A percentile compares a stretch with the other conserved stretches of the same genome.
phyloP scores from a whole-genome alignment of 305 asterid genomes.

The Fraxinus ornus region DNA sequence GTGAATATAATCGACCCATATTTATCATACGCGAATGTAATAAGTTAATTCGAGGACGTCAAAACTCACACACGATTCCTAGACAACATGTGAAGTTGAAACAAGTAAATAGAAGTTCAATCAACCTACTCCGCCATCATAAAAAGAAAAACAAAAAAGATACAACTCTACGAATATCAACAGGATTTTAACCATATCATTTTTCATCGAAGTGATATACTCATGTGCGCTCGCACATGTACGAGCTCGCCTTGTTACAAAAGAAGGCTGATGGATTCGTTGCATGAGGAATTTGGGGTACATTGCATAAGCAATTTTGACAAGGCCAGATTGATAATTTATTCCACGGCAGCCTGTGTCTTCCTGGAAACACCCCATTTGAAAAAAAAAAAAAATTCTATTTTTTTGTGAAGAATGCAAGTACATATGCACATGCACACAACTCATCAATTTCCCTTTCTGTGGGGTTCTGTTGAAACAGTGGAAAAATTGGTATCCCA shows the following conservation, averaged over 20 bases:
- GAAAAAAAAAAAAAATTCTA: background rate
- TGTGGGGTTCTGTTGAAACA: constrained; percentile 23
- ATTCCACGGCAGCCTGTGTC: background rate
- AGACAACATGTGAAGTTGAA: background rate
- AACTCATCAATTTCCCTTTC: constrained; percentile 37
- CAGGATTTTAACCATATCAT: background rate
- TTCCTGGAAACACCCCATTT: constrained; percentile 10
- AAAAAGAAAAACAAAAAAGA: background rate
- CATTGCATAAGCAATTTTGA: background rate
- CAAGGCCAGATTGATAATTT: background rate
- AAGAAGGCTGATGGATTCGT: background rate
- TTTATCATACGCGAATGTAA: background rate
- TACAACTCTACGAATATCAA: background rate
- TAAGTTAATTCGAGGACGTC: background rate
- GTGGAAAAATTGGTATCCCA: constrained; percentile 22
- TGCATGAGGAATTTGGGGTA: background rate
- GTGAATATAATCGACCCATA: background rate
- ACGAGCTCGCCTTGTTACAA: background rate
- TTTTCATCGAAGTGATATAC: background rate
- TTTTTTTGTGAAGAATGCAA: constrained; percentile 3
- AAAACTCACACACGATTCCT: background rate
- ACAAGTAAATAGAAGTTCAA: background rate
- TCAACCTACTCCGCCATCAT: background rate
- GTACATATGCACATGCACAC: constrained; percentile 35
- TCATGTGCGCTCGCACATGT: background rate